These are phyloP conservation scores for Nemania sp. DNA, from an alignment of 2,329 filamentous ascomycete genomes.

Conservation along the genomic window DNA sequence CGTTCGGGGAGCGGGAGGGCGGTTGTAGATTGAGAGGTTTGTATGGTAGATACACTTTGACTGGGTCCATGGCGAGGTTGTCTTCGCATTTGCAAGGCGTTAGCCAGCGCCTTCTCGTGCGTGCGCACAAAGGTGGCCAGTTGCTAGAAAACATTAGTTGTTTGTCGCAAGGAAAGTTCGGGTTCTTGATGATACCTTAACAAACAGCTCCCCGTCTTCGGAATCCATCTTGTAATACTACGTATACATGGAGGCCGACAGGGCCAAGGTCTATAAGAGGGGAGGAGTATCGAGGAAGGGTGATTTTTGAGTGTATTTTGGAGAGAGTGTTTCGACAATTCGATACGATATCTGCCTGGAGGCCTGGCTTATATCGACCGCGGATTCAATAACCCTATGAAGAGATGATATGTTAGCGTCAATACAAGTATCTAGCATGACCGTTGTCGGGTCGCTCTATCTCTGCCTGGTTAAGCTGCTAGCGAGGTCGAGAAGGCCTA, in stretches of 20 bases:
- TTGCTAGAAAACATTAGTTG: conserved; percentile 70
- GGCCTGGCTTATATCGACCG: conserved; percentile 16
- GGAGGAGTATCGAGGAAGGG: conserved; percentile 23
- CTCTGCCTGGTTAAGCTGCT: conserved; percentile 22
- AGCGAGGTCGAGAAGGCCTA: conserved; percentile 34
- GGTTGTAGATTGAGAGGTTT: conserved; percentile 67
- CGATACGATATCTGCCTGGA: conserved; percentile 26
- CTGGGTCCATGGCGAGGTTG: conserved; percentile 78
- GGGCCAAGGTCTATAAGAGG: conserved; percentile 28
- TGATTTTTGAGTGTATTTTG: conserved; percentile 23
- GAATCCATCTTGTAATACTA: conserved; percentile 76
- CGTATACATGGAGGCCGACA: conserved; percentile 60
- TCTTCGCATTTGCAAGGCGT: conserved; percentile 88
- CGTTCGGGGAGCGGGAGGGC: conserved; percentile 68
- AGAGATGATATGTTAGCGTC: conserved; percentile 38
- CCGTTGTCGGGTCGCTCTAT: conserved; percentile 32
- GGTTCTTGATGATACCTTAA: conserved; percentile 72
- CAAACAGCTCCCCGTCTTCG: conserved; percentile 89
- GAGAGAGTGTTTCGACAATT: conserved; percentile 35
- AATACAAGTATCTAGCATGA: conserved; percentile 34
- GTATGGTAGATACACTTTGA: conserved; percentile 71
- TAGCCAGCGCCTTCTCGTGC: conserved; percentile 96
- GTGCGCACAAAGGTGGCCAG: conserved; percentile 95
- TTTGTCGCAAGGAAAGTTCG: conserved; percentile 41
- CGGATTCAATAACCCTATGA: conserved; percentile 32